Percentiles rank a stretch among this genome's conserved stretches.
phyloP scores from a whole-genome alignment of 2,329 filamentous ascomycete species.

The Fusarium sp. region DNA sequence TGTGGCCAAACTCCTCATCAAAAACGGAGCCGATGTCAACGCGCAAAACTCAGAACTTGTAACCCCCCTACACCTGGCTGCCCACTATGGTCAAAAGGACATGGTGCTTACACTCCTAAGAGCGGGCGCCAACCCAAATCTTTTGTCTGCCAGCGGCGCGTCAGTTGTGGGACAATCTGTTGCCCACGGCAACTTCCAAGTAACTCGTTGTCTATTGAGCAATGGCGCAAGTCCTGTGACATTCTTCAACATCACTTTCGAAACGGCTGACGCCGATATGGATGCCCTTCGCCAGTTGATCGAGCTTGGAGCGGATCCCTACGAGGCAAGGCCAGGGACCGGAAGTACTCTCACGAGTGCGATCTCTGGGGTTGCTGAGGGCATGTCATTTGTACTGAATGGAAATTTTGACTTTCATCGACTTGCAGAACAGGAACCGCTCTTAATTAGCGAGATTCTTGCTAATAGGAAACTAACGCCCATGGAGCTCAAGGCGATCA shows the following conservation, averaged over 20 bases:
- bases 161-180: slow-evolving; percentile 21
- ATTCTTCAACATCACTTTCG: not conserved
- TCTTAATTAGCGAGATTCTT: slow-evolving; percentile 4
- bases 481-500: slow-evolving; percentile 8
- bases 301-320: slow-evolving; percentile 24
- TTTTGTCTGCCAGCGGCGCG: not conserved
- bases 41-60: slow-evolving; percentile 9
- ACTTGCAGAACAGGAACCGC: slow-evolving; percentile 24
- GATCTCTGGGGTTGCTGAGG: not conserved
- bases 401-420: slow-evolving; percentile 32
- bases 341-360: slow-evolving; percentile 8
- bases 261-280: not conserved
- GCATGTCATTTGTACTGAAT: slow-evolving; percentile 24
- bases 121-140: slow-evolving; percentile 33
- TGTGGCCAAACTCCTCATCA: slow-evolving; percentile 21
- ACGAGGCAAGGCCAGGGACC: not conserved
- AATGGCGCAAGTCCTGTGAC: slow-evolving; percentile 22
- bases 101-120: slow-evolving; percentile 22
- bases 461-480: not conserved
- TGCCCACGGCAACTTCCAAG: not conserved
- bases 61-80: slow-evolving; percentile 31
- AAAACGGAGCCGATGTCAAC: slow-evolving; percentile 31
- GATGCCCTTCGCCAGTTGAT: slow-evolving; percentile 5
- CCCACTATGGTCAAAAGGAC: not conserved
- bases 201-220: slow-evolving; percentile 12